Conservation (phyloP, 192 early-diverging fungal genomes). For the Coemansia sp. region DNA sequence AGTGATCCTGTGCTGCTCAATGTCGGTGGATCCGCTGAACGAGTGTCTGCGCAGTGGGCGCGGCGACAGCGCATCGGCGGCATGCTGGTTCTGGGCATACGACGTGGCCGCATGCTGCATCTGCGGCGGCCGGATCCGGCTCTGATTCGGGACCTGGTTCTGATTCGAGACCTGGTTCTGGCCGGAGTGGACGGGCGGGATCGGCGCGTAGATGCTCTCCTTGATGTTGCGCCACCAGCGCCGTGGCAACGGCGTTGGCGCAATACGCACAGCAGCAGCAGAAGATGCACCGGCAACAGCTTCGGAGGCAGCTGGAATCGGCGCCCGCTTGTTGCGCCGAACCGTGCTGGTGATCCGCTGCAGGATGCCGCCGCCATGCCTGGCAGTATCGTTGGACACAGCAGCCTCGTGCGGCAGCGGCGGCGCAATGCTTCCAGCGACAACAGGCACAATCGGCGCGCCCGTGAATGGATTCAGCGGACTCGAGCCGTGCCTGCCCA, state of each 20-base stretch:
- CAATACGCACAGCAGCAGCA: neutral
- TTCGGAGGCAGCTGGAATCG: conserved; percentile 5
- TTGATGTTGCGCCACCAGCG: conserved; percentile 57
- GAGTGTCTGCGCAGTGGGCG: conserved; percentile 42
- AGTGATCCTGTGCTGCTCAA: conserved; percentile 42
- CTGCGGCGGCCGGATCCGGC: neutral
- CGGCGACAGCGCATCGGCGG: conserved; percentile 15
- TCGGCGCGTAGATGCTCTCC: conserved; percentile 53
- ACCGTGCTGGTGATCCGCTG: conserved; percentile 38
- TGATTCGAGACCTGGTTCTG: conserved; percentile 4
- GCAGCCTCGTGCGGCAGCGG: conserved; percentile 20
- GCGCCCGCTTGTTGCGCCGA: conserved; percentile 18
- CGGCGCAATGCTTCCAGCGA: conserved; percentile 34
- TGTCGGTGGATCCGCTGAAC: conserved; percentile 49
- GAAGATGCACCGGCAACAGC: neutral
- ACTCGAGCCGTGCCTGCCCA: conserved; percentile 54
- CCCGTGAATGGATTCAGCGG: conserved; percentile 46
- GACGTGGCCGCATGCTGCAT: neutral
- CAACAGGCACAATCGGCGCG: neutral
- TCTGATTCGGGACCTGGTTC: neutral
- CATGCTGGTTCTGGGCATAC: neutral
- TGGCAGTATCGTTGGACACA: neutral
- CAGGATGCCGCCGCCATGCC: conserved; percentile 6
- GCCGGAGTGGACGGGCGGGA: conserved; percentile 43
- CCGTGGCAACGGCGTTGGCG: conserved; percentile 39